phyloP scores from a whole-genome alignment of 208 protist genomes.

The Leishmania turanica region DNA sequence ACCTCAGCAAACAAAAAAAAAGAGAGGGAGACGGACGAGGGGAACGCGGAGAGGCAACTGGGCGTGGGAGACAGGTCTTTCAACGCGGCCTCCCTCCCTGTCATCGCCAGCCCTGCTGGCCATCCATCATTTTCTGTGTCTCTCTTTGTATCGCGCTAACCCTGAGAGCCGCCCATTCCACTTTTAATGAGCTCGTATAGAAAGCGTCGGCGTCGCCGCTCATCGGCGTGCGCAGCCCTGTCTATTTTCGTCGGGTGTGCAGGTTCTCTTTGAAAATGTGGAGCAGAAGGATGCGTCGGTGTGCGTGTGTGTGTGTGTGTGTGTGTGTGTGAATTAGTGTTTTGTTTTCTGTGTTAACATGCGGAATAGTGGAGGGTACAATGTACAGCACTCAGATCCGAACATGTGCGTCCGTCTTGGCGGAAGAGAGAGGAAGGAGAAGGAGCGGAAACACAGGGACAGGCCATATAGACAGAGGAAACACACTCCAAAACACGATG shows the following conservation, averaged over 20 bases:
- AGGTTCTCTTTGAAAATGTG: neutral
- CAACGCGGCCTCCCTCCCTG: neutral
- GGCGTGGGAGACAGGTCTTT: neutral
- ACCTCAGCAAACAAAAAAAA: neutral
- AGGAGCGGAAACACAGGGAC: neutral
- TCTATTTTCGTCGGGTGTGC: neutral
- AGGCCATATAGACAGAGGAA: neutral
- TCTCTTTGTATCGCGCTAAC: neutral
- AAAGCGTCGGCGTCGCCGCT: neutral
- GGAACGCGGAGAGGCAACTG: neutral
- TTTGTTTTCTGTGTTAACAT: neutral
- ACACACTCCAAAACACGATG: neutral
- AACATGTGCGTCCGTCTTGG: neutral
- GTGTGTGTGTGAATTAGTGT: neutral
- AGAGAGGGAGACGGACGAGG: neutral
- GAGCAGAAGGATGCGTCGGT: neutral
- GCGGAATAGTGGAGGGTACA: neutral
- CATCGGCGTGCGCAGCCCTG: neutral
- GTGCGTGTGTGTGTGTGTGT: neutral
- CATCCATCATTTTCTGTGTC: neutral
- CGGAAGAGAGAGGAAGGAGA: neutral
- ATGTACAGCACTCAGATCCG: neutral
- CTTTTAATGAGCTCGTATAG: neutral
- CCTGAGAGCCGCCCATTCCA: neutral
- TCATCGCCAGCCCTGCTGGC: neutral